Conservation (phyloP, 1,139 yeast species). For the Kluyveromyces sp. region DNA sequence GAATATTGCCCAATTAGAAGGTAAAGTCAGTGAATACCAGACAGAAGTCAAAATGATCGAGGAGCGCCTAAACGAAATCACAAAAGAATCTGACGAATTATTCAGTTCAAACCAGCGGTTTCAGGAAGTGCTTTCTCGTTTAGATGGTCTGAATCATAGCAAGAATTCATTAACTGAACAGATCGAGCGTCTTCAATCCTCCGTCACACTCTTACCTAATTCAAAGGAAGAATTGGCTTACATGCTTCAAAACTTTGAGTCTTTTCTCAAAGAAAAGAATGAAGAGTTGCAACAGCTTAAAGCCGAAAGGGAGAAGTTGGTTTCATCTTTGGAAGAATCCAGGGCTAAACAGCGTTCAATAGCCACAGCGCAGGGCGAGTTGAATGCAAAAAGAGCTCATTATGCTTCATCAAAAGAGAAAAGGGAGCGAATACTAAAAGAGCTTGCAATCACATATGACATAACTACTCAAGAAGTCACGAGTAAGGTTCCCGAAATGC, state of each 20-base stretch:
- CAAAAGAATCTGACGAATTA: slow-evolving; percentile 52
- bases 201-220: slow-evolving; percentile 42
- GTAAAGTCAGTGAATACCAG: slow-evolving; percentile 41
- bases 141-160: slow-evolving; percentile 51
- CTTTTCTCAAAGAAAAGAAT: slow-evolving; percentile 38
- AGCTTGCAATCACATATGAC: slow-evolving; percentile 12
- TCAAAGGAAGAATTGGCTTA: slow-evolving; percentile 45
- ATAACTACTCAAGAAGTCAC: not conserved
- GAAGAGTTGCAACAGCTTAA: slow-evolving; percentile 24
- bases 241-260: slow-evolving; percentile 49
- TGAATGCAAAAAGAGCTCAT: slow-evolving; percentile 42
- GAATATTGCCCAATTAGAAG: slow-evolving; percentile 41
- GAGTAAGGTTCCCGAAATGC: slow-evolving; percentile 1
- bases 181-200: slow-evolving; percentile 39
- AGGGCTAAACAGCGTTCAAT: slow-evolving; percentile 30
- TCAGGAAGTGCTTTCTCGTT: slow-evolving; percentile 60
- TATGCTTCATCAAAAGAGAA: slow-evolving; percentile 30
- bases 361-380: slow-evolving; percentile 51
- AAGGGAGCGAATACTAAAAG: slow-evolving; percentile 17
- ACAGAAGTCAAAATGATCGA: slow-evolving; percentile 47
- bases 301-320: slow-evolving; percentile 11
- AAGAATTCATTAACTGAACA: slow-evolving; percentile 42
- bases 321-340: not conserved
- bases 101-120: slow-evolving; percentile 78
- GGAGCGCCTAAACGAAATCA: slow-evolving; percentile 44